Evolutionary conservation across 257 asterid genomes (phyloP), one percentile per base, ranked within the genome.

Genomic region (Avicennia marina): DNA sequence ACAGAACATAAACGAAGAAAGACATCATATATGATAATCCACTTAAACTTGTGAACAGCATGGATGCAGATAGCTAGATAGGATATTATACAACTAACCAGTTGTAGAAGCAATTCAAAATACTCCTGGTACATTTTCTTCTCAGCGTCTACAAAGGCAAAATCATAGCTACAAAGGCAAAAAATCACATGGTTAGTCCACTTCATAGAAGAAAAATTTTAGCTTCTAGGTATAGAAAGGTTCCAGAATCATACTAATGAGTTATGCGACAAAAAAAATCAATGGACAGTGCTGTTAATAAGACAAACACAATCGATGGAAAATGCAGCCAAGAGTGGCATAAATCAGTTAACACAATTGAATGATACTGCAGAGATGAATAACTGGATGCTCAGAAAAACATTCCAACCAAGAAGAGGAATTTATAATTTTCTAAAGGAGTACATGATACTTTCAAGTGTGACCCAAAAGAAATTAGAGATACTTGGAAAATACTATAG

Each of bases 71-170:
- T 4, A 29, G 59, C 43, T 41, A 52, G 16, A 63, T 41, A 33
- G 33, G 48, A 11, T 51, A 40, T 70, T 25, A 40, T 54, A 54
- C 43, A 36, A 64, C 87, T 48, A 67, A 87, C 96, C 88, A 91
- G 81, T 63, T 88, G 87, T 51, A 91, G 86, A 63, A 91, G 81
- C 72, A 88, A 71, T 65, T 91, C 96, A 54, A 85, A 85, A 66
- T 91, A 91, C 32, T 83, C 88, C 56, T 68, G 93, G 71, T 91
- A 88, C 94, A 81, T 85, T 77, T 72, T 78, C 93, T 91, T 91
- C 59, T 91, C 98, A 9, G 98, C 98, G 21, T 91, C 96, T 55
- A 91, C 73, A 67, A 91, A 88, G 19, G 95, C 96, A 72, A 91
- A 91, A 77, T 91, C 98, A 55, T 85, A 91, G 74, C 96, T 85